Percentiles rank a stretch among this genome's conserved stretches.
Evolutionary conservation across 2,329 filamentous ascomycete genomes (phyloP).

Genomic region (Cordyceps farinosa): DNA sequence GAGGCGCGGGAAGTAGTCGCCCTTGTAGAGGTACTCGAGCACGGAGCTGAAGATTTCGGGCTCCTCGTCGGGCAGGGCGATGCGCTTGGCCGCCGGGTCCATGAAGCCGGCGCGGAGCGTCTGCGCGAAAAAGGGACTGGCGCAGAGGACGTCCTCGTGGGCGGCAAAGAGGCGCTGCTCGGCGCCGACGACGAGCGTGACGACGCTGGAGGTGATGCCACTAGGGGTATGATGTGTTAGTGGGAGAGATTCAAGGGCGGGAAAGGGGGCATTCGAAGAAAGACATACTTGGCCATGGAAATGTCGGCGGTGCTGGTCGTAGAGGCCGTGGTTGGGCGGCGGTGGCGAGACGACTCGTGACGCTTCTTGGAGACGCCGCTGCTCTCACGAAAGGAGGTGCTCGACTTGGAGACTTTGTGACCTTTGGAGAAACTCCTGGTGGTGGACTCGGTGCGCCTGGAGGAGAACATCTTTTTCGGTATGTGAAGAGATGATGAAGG

Average conservation of each 20-base stretch:
- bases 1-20: slow-evolving; percentile 84
- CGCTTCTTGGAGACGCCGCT: slow-evolving; percentile 53
- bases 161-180: slow-evolving; percentile 87
- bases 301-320: slow-evolving; percentile 37
- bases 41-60: slow-evolving; percentile 88
- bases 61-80: slow-evolving; percentile 78
- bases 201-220: slow-evolving; percentile 62
- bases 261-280: not conserved
- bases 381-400: slow-evolving; percentile 51
- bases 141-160: slow-evolving; percentile 78
- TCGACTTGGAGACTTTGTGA: slow-evolving; percentile 48
- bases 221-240: slow-evolving; percentile 32
- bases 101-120: slow-evolving; percentile 35
- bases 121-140: slow-evolving; percentile 70
- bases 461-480: slow-evolving; percentile 43
- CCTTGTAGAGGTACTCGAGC: slow-evolving; percentile 90
- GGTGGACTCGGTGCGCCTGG: slow-evolving; percentile 42
- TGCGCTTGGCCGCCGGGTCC: slow-evolving; percentile 54
- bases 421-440: slow-evolving; percentile 53
- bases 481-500: not conserved
- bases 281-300: slow-evolving; percentile 43
- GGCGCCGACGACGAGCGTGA: slow-evolving; percentile 76
- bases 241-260: not conserved
- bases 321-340: slow-evolving; percentile 47
- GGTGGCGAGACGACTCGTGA: slow-evolving; percentile 41